A percentile compares a stretch with the other conserved stretches of the same genome.
phyloP scores from a whole-genome alignment of 176 grass and related monocot genomes.

The Alloteropsis semialata region DNA sequence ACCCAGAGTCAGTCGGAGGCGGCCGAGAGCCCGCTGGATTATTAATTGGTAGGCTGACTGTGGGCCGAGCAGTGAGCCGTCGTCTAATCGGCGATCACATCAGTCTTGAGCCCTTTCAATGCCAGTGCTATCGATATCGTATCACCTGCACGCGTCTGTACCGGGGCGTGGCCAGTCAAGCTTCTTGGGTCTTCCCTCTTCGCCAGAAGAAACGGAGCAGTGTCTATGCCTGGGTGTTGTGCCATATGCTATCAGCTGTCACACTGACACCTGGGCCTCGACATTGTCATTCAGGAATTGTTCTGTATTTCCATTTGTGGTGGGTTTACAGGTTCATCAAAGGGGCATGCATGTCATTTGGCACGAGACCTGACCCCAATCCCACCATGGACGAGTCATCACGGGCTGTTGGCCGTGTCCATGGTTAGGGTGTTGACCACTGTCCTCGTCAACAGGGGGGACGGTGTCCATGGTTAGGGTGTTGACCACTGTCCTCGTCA shows the following conservation, averaged over 20 bases:
- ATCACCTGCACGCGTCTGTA: background rate
- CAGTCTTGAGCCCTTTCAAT: conserved; percentile 28
- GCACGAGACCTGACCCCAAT: background rate
- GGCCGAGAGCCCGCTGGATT: background rate
- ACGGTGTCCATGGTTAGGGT: no score
- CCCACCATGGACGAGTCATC: no score
- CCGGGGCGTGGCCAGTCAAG: conserved; percentile 1
- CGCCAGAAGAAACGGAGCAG: background rate
- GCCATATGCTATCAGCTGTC: no score
- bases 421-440: no score
- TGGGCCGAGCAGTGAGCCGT: conserved; percentile 20
- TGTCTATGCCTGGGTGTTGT: no score
- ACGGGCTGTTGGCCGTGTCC: no score
- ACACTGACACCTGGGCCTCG: no score
- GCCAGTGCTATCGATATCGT: background rate
- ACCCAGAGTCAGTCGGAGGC: background rate
- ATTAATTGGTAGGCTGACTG: conserved; percentile 16
- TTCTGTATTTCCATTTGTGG: no score
- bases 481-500: conserved; percentile 25
- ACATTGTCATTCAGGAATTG: no score
- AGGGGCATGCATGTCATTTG: background rate
- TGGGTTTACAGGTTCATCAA: no score
- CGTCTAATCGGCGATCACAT: conserved; percentile 28
- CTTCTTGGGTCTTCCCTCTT: no score
- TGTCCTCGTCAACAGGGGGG: no score